Evolutionary conservation across 2,329 filamentous ascomycete species (phyloP).

Genomic region (Aphanoascus verrucosus): DNA sequence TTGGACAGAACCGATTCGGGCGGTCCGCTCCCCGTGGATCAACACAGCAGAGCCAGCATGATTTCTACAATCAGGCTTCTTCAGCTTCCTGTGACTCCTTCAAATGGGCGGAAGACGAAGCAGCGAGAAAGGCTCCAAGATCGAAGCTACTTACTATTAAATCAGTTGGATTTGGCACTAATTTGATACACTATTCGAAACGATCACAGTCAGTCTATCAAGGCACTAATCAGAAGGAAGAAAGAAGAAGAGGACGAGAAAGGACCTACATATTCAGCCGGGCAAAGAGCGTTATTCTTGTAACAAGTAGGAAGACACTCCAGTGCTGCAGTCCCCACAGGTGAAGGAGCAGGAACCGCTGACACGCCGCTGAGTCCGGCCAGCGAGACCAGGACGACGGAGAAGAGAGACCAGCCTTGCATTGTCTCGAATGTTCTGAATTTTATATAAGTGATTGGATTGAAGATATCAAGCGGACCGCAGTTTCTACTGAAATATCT

Average conservation of each 20-base stretch:
- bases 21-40: neutral
- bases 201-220: no score
- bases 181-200: no score
- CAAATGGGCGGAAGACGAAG: neutral
- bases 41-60: neutral
- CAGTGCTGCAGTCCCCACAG: neutral
- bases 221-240: no score
- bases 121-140: neutral
- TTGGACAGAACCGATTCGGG: neutral
- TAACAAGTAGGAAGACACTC: neutral
- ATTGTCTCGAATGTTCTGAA: neutral
- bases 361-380: neutral
- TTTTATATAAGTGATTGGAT: neutral
- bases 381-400: neutral
- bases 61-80: neutral
- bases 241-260: no score
- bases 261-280: no score
- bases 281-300: no score
- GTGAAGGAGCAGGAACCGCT: neutral
- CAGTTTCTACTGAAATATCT: no score
- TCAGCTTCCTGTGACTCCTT: neutral
- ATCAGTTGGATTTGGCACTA: no score
- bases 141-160: no score
- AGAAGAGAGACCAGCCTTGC: neutral
- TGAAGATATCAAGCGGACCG: neutral